Conservation (phyloP, 208 protist species). For the Crithidia acanthocephali region DNA sequence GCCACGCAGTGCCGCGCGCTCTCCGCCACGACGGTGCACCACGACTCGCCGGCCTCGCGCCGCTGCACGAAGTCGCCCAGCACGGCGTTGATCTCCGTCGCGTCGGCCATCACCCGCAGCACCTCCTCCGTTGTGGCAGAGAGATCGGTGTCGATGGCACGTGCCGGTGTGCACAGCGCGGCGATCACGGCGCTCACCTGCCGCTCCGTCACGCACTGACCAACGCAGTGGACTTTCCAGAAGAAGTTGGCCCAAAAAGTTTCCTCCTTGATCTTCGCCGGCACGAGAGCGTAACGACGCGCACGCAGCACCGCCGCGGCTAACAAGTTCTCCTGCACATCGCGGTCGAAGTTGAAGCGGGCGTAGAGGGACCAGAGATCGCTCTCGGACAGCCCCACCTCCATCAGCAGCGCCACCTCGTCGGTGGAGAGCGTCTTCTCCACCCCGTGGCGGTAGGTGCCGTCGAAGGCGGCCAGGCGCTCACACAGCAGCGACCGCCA, state of each 20-base stretch:
- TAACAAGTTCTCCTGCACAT: constrained; percentile 74
- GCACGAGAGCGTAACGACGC: constrained; percentile 78
- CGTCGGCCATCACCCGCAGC: constrained; percentile 36
- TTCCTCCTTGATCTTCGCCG: constrained; percentile 64
- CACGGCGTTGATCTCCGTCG: constrained; percentile 54
- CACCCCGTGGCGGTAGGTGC: constrained; percentile 68
- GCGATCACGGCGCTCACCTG: constrained; percentile 66
- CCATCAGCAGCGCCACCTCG: constrained; percentile 55
- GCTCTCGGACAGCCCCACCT: constrained; percentile 58
- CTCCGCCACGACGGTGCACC: constrained; percentile 30
- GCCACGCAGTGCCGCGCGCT: constrained; percentile 26
- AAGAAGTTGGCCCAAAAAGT: constrained; percentile 88
- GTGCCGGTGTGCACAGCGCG: constrained; percentile 61
- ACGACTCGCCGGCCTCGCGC: constrained; percentile 28
- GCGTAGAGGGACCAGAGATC: constrained; percentile 41
- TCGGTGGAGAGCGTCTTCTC: constrained; percentile 50
- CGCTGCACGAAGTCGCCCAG: constrained; percentile 53
- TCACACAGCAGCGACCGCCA: constrained; percentile 61
- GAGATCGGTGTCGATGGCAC: neutral
- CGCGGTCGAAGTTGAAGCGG: constrained; percentile 60
- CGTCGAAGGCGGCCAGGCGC: constrained; percentile 53
- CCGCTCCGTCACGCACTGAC: constrained; percentile 55
- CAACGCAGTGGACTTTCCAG: constrained; percentile 80
- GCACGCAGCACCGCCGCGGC: constrained; percentile 37
- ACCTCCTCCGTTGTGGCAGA: constrained; percentile 30